Evolutionary conservation across 768 basidiomycete species (phyloP).

Genomic region (Naganishia randhawae): DNA sequence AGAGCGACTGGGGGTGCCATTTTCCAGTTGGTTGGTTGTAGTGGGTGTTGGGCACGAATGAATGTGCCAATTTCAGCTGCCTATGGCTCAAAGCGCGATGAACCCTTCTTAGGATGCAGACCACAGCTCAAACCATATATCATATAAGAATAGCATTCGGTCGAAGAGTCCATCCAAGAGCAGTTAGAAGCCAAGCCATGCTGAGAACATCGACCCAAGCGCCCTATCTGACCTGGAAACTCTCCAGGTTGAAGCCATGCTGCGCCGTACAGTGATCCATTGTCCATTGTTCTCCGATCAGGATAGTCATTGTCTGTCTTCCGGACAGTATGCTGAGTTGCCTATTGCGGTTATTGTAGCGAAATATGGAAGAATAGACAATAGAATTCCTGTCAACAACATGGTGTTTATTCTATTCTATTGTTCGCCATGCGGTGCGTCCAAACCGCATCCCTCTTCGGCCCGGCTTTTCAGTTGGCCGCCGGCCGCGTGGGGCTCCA

Average conservation of each 20-base stretch:
- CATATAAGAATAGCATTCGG: not conserved
- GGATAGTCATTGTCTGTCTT: constrained; percentile 2
- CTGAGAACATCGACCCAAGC: not conserved
- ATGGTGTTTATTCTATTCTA: not conserved
- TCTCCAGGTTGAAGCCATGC: not conserved
- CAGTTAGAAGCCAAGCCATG: not conserved
- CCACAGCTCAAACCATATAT: not conserved
- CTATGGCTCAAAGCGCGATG: not conserved
- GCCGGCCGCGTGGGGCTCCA: not conserved
- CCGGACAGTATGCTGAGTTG: not conserved
- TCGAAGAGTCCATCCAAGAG: not conserved
- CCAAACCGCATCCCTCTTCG: not conserved
- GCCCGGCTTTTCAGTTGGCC: not conserved
- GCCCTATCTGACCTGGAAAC: not conserved
- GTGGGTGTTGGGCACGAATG: not conserved
- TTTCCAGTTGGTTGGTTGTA: not conserved
- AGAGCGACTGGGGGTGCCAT: not conserved
- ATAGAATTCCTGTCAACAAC: not conserved
- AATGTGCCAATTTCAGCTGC: not conserved
- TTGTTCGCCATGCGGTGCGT: not conserved
- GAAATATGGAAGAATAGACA: not conserved
- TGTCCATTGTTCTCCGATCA: not conserved
- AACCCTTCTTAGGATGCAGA: not conserved
- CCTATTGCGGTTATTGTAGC: not conserved
- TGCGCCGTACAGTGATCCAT: not conserved